Percentiles rank a stretch among this genome's conserved stretches.
Evolutionary conservation across 2,329 filamentous ascomycete genomes (phyloP).

Genomic region (Talaromyces islandicus): DNA sequence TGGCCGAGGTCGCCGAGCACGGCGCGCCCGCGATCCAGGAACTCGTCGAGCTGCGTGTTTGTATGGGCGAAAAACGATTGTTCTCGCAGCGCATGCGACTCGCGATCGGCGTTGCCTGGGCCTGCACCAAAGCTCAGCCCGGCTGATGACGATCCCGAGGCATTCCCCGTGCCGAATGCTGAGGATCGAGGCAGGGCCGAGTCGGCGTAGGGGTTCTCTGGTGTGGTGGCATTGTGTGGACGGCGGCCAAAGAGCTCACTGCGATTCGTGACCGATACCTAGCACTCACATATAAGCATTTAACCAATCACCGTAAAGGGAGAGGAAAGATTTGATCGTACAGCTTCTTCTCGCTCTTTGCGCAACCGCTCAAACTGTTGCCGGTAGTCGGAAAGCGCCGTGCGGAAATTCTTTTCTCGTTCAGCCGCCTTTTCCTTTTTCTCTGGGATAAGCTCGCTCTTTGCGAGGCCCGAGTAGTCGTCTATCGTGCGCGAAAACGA

Average conservation of each 20-base stretch:
- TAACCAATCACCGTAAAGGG: no score
- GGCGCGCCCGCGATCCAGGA: slow-evolving; percentile 81
- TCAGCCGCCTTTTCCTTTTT: slow-evolving; percentile 90
- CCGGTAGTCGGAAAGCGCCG: slow-evolving; percentile 75
- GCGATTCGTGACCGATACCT: slow-evolving; percentile 62
- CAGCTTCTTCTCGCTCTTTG: slow-evolving; percentile 67
- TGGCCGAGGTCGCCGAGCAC: slow-evolving; percentile 83
- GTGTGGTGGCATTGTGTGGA: slow-evolving; percentile 70
- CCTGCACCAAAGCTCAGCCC: slow-evolving; percentile 42
- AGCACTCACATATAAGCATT: not conserved
- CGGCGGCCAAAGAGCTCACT: slow-evolving; percentile 79
- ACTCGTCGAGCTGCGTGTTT: slow-evolving; percentile 84
- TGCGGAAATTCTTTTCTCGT: slow-evolving; percentile 76
- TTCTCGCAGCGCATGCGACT: slow-evolving; percentile 80
- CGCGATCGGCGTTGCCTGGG: slow-evolving; percentile 58
- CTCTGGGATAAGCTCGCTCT: slow-evolving; percentile 80
- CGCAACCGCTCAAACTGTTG: slow-evolving; percentile 72
- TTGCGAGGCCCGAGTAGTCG: slow-evolving; percentile 80
- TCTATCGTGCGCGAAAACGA: slow-evolving; percentile 86
- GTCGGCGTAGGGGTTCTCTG: slow-evolving; percentile 88
- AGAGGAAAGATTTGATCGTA: slow-evolving; percentile 24
- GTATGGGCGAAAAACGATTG: slow-evolving; percentile 80
- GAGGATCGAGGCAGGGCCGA: slow-evolving; percentile 40
- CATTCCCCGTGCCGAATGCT: slow-evolving; percentile 32
- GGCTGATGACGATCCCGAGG: slow-evolving; percentile 22